Base-by-base conservation (phyloP, 169 alveolate genomes). In the Eimeria brunetti region DNA sequence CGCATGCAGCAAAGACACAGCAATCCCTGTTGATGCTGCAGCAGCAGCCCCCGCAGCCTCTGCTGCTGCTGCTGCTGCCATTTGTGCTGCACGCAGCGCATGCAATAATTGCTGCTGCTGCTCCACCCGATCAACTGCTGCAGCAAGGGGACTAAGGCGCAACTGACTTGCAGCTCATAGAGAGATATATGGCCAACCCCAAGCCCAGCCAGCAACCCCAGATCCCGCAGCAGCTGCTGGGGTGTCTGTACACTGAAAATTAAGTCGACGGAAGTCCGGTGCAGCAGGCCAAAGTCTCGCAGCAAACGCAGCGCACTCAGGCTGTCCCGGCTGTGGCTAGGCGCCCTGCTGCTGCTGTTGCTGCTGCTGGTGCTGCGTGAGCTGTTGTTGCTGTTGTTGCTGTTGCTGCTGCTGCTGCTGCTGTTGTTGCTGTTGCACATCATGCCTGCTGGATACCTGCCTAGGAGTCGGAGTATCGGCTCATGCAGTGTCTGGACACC, bases 161-260 rank as follows among this genome's bases (percentile, higher is more conserved):
- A n/a, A n/a, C 78, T 69, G 44, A 81, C 89, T 33, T 81, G 89
- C 51, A 81, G 89, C 20, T 81, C 89, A 27, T 81, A 81, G 18
- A 81, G 56, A 36, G 89, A 81, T 46, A 81, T 27, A n/a, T 81
- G 89, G n/a, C 73, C 73, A 51, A 81, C 89, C n/a, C 49, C 33
- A 30, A 81, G 89, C 27, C 89, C 16, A 11, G 73, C 33, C 49
- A 81, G 46, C 36, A 81, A 20, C 89, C n/a, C 27, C 71, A 81
- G 27, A 9, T 81, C 89, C 20, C 73, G 62, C 69, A 81, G 89
- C 89, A 81, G 73, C 89, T 81, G 89, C 73, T 81, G 89, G 0
- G 41, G 89, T 53, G 89, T 81, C 89, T 81, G 89, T 81, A 81
- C 89, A 81, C 73, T 51, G 36, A 46, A 81, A 81, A 81, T 81